Evolutionary conservation across 108 stramenopile genomes (phyloP).

Genomic region (Skeletonema grethae): DNA sequence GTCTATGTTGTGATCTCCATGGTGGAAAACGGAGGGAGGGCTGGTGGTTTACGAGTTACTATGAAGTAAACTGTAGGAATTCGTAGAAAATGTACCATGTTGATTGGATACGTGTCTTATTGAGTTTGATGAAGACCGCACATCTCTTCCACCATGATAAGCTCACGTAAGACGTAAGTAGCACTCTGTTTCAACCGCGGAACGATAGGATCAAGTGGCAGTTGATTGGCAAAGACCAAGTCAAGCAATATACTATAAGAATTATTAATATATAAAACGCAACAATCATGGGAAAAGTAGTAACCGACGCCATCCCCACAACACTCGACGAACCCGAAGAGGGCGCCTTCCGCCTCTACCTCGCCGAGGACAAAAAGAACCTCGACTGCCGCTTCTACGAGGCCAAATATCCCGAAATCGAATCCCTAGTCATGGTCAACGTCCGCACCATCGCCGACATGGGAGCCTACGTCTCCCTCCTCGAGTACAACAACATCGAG

Average conservation of each 20-base stretch:
- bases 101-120: background rate
- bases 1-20: constrained; percentile 7
- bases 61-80: background rate
- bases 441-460: constrained; percentile 98
- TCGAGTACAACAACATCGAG: constrained; percentile 99
- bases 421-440: constrained; percentile 96
- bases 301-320: constrained; percentile 53
- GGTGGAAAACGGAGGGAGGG: background rate
- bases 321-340: constrained; percentile 38
- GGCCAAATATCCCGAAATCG: constrained; percentile 95
- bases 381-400: constrained; percentile 98
- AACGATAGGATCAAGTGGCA: background rate
- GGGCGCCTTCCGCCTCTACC: constrained; percentile 77
- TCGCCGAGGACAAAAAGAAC: constrained; percentile 83
- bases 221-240: background rate
- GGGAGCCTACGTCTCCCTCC: constrained; percentile 98
- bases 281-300: constrained; percentile 7
- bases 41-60: background rate
- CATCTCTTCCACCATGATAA: constrained; percentile 1
- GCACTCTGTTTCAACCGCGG: background rate
- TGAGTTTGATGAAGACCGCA: background rate
- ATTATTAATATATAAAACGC: background rate
- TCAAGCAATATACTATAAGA: too few species aligned
- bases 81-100: background rate
- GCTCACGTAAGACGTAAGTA: background rate